Percentiles rank a stretch among this genome's conserved stretches.
Conservation (phyloP, 192 early-diverging fungal genomes). For the Backusella tarrabulga region DNA sequence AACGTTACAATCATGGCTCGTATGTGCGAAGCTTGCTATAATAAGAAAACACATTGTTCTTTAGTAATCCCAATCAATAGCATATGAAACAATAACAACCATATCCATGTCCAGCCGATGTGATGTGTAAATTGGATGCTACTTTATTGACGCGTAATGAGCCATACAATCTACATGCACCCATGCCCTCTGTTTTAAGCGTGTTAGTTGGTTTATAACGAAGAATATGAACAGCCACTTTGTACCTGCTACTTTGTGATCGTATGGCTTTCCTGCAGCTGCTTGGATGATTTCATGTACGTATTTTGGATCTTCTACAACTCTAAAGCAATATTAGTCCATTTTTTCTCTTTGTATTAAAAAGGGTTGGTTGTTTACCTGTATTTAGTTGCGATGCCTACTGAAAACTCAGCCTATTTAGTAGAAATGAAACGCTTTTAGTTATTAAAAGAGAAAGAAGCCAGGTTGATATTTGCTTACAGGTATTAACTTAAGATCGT, state of each 20-base stretch:
- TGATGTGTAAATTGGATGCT: slow-evolving; percentile 88
- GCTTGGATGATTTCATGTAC: slow-evolving; percentile 35
- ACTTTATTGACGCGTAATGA: slow-evolving; percentile 77
- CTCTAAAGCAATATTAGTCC: background rate
- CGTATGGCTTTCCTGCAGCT: slow-evolving; percentile 28
- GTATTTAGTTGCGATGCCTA: slow-evolving; percentile 24
- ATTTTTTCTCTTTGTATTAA: background rate
- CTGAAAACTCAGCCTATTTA: slow-evolving; percentile 26
- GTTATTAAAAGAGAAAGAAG: background rate
- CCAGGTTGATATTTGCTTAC: slow-evolving; percentile 27
- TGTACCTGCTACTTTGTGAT: slow-evolving; percentile 23
- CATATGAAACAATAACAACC: slow-evolving; percentile 1
- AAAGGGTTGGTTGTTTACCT: slow-evolving; percentile 1
- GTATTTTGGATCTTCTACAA: slow-evolving; percentile 29
- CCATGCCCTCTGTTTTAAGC: slow-evolving; percentile 31
- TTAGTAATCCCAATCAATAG: too few relatives aligned
- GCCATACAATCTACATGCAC: slow-evolving; percentile 77
- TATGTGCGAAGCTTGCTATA: slow-evolving; percentile 51
- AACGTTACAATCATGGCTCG: slow-evolving; percentile 60
- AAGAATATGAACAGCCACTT: background rate
- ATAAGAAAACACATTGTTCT: background rate
- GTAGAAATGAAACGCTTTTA: background rate
- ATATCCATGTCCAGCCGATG: slow-evolving; percentile 88
- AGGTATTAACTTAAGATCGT: slow-evolving; percentile 51
- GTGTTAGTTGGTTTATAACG: background rate